These are phyloP conservation scores for Pichia sp. DNA, from an alignment of 1,139 yeast genomes.

Conservation along the genomic window DNA sequence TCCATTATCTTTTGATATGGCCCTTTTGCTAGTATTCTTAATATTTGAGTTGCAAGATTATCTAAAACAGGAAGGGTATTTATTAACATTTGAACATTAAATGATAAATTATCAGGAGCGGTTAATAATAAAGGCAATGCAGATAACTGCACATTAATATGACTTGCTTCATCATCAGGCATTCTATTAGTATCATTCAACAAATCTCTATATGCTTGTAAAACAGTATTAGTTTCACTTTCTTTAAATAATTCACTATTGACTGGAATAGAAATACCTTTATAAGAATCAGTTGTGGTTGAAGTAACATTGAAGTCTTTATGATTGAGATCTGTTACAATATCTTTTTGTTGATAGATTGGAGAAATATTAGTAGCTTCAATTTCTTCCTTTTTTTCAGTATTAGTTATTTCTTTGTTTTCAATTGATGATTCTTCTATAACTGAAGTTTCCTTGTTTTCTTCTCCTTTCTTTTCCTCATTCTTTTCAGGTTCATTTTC, in stretches of 20 bases:
- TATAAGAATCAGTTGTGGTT: slow-evolving; percentile 22
- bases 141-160: slow-evolving; percentile 49
- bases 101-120: slow-evolving; percentile 52
- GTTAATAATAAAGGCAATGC: slow-evolving; percentile 53
- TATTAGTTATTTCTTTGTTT: too few relatives aligned
- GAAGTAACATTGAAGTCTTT: slow-evolving; percentile 2
- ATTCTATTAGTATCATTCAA: slow-evolving; percentile 15
- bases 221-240: slow-evolving; percentile 18
- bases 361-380: too few relatives aligned
- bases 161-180: slow-evolving; percentile 20
- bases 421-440: too few relatives aligned
- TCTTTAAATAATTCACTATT: slow-evolving; percentile 39
- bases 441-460: too few relatives aligned
- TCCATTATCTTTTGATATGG: slow-evolving; percentile 71
- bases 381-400: background rate
- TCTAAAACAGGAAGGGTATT: slow-evolving; percentile 69
- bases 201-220: slow-evolving; percentile 26
- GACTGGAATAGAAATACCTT: slow-evolving; percentile 32
- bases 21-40: slow-evolving; percentile 60
- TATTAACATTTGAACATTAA: slow-evolving; percentile 54
- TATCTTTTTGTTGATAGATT: too few relatives aligned
- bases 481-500: too few relatives aligned
- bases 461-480: too few relatives aligned
- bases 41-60: slow-evolving; percentile 66
- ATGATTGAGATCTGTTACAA: background rate